A percentile compares a stretch with the other conserved stretches of the same genome.
Evolutionary conservation across 2,329 filamentous ascomycete species (phyloP).

Genomic region (Volutella citrinella): DNA sequence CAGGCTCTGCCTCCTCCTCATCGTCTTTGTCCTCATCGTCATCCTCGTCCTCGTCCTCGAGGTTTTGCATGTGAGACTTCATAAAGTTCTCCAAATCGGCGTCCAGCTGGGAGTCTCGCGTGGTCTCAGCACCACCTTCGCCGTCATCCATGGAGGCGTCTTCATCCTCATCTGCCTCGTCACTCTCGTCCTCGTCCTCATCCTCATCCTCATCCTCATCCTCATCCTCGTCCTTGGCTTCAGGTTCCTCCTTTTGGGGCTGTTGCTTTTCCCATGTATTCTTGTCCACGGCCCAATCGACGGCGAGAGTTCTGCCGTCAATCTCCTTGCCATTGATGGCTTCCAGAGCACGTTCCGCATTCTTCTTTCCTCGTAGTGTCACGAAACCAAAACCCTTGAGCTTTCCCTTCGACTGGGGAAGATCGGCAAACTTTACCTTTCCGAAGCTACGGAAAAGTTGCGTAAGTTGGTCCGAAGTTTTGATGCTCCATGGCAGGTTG

Average conservation of each 20-base stretch:
- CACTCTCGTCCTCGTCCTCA: conserved; percentile 35
- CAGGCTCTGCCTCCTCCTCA: conserved; percentile 37
- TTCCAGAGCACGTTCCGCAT: conserved; percentile 84
- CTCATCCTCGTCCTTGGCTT: conserved; percentile 38
- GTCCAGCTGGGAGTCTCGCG: conserved; percentile 40
- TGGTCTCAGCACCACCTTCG: conserved; percentile 30
- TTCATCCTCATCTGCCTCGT: conserved; percentile 28
- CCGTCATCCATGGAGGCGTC: conserved; percentile 29
- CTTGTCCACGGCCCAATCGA: conserved; percentile 97
- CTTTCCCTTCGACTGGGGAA: conserved; percentile 75
- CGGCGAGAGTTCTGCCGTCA: conserved; percentile 82
- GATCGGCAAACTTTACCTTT: conserved; percentile 82
- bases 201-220: conserved; percentile 31
- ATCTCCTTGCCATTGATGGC: conserved; percentile 86
- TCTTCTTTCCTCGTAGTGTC: conserved; percentile 80
- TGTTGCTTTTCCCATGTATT: conserved; percentile 73
- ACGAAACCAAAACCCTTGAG: conserved; percentile 92
- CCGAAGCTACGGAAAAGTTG: conserved; percentile 83
- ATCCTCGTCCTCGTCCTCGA: conserved; percentile 50
- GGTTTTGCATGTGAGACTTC: conserved; percentile 54
- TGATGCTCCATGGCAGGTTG: conserved; percentile 95
- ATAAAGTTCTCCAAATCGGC: conserved; percentile 54
- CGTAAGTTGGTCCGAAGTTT: conserved; percentile 75
- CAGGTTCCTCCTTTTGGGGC: conserved; percentile 34
- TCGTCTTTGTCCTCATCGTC: conserved; percentile 42